These are phyloP conservation scores for Beta macrorhiza DNA, from an alignment of 179 eudicot species.

Conservation along the genomic window DNA sequence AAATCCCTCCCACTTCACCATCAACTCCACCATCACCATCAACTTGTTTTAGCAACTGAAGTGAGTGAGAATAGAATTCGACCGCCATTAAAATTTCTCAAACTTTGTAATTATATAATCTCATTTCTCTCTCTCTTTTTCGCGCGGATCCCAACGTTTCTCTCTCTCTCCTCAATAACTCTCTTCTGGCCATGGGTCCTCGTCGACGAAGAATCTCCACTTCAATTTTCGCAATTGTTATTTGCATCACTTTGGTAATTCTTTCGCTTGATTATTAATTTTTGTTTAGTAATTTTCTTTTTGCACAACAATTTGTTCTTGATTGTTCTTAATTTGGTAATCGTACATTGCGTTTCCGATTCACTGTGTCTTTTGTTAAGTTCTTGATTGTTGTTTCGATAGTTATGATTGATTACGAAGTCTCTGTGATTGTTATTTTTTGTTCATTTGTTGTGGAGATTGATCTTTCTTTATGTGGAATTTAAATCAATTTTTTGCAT, in stretches of 20 bases:
- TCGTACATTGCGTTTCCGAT: background rate
- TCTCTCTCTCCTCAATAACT: background rate
- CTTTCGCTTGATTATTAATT: background rate
- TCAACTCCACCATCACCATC: background rate
- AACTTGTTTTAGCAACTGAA: background rate
- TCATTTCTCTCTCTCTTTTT: background rate
- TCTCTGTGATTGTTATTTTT: background rate
- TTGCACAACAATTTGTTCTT: too few relatives aligned
- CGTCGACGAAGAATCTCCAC: slow-evolving; percentile 27
- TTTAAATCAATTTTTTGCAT: background rate
- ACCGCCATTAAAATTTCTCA: background rate
- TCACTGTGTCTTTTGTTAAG: background rate
- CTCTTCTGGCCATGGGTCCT: slow-evolving; percentile 17
- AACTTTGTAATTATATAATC: background rate
- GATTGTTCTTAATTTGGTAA: background rate
- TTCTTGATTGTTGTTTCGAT: slow-evolving; percentile 6
- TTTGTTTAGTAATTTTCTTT: background rate
- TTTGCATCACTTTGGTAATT: slow-evolving; percentile 22
- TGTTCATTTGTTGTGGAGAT: background rate
- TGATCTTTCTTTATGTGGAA: background rate
- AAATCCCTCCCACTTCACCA: background rate
- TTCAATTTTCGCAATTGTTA: slow-evolving; percentile 17
- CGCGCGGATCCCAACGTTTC: slow-evolving; percentile 13
- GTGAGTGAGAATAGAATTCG: background rate
- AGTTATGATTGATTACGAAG: background rate